Percentiles rank a stretch among this genome's conserved stretches.
phyloP scores from a whole-genome alignment of 139 green algal genomes.

The Coelastrella sp. region DNA sequence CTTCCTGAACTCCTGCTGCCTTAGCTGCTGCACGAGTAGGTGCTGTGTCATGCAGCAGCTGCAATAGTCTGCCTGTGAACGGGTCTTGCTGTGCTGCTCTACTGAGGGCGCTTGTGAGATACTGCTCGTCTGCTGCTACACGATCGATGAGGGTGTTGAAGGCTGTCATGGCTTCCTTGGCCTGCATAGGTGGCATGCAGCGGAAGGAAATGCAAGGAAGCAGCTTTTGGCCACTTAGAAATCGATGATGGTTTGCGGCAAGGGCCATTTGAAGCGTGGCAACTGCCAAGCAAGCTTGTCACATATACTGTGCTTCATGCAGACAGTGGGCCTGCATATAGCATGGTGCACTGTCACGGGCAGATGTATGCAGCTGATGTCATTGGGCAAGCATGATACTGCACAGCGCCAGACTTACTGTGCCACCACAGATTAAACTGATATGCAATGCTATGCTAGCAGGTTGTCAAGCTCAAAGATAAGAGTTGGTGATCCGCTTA shows the following conservation, averaged over 20 bases:
- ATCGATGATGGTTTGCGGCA: background rate
- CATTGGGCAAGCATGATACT: no score
- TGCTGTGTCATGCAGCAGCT: slow-evolving; percentile 37
- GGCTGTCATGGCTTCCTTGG: slow-evolving; percentile 69
- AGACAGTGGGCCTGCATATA: no score
- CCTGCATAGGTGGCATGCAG: slow-evolving; percentile 54
- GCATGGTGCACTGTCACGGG: no score
- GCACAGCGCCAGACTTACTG: no score
- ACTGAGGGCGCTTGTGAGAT: slow-evolving; percentile 77
- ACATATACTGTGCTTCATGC: no score
- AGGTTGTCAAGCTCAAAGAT: background rate
- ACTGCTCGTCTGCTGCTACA: slow-evolving; percentile 81
- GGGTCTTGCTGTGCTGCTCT: slow-evolving; percentile 76
- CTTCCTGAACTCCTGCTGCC: slow-evolving; percentile 44
- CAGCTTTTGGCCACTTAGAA: background rate
- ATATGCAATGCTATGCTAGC: background rate
- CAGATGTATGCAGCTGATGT: no score
- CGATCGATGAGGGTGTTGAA: slow-evolving; percentile 91
- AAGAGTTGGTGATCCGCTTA: background rate
- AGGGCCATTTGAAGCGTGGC: no score
- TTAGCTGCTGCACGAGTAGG: slow-evolving; percentile 2
- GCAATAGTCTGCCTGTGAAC: slow-evolving; percentile 80
- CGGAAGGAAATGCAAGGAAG: background rate
- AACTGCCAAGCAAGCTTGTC: no score
- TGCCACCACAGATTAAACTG: no score